phyloP scores from a whole-genome alignment of 768 basidiomycete genomes.

The Glaciozyma antarctica region DNA sequence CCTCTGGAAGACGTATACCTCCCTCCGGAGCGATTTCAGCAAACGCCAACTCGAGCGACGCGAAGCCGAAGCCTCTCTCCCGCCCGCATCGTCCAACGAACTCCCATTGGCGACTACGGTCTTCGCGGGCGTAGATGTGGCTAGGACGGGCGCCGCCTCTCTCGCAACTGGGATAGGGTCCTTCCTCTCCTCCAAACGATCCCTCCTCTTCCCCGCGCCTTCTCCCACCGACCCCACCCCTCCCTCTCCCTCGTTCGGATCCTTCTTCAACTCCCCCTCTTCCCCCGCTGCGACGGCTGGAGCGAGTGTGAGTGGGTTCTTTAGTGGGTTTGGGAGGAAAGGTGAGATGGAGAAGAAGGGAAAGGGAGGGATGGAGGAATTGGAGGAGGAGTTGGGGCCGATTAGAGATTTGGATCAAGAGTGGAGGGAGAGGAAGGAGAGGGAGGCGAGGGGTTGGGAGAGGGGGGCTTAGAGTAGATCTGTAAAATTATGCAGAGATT shows the following conservation, averaged over 20 bases:
- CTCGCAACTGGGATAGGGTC: not conserved
- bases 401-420: too few species aligned
- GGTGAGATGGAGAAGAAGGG: too few species aligned
- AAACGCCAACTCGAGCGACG: constrained; percentile 20
- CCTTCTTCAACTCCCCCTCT: not conserved
- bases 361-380: too few species aligned
- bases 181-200: not conserved
- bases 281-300: too few species aligned
- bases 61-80: constrained; percentile 3
- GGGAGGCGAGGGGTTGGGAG: too few species aligned
- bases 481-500: too few species aligned
- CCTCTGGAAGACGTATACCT: constrained; percentile 29
- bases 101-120: not conserved
- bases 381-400: too few species aligned
- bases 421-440: too few species aligned
- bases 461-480: too few species aligned
- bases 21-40: constrained; percentile 19
- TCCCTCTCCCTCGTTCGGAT: not conserved
- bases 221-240: not conserved
- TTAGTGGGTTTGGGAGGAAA: too few species aligned
- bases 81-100: not conserved
- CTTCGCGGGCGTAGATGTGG: constrained; percentile 27
- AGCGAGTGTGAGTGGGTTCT: too few species aligned
- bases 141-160: constrained; percentile 21
- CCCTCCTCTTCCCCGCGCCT: too few species aligned